Conservation (phyloP, 257 asterid genomes). For the Rhazya stricta region DNA sequence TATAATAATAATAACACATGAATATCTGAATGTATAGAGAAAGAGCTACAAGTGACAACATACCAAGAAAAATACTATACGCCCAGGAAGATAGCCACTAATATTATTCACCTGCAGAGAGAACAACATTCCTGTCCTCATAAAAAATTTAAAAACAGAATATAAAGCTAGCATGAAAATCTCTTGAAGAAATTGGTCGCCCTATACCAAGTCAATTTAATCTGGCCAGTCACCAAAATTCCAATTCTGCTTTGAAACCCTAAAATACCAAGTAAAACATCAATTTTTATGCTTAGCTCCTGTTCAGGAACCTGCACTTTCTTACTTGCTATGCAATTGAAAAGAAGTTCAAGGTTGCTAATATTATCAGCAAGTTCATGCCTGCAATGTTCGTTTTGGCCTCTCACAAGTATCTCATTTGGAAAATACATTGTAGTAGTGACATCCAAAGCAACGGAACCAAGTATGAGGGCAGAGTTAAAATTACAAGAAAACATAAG, state of each 20-base stretch:
- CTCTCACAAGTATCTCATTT: neutral
- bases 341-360: neutral
- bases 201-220: neutral
- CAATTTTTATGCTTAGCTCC: neutral
- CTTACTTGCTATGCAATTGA: neutral
- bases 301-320: neutral
- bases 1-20: no score
- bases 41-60: constrained; percentile 23
- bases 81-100: constrained; percentile 98
- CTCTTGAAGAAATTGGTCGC: neutral
- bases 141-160: neutral
- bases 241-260: neutral
- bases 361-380: neutral
- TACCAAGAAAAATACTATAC: constrained; percentile 98
- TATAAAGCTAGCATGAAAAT: neutral
- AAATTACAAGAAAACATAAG: neutral
- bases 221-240: neutral
- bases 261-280: neutral
- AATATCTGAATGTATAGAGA: neutral
- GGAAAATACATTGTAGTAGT: neutral
- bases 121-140: neutral
- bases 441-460: neutral
- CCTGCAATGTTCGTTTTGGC: neutral
- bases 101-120: constrained; percentile 84
- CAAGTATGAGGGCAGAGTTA: neutral